Percentiles rank a stretch among this genome's conserved stretches.
Conservation (phyloP, 2,329 filamentous ascomycete species). For the Penicillium sp. region DNA sequence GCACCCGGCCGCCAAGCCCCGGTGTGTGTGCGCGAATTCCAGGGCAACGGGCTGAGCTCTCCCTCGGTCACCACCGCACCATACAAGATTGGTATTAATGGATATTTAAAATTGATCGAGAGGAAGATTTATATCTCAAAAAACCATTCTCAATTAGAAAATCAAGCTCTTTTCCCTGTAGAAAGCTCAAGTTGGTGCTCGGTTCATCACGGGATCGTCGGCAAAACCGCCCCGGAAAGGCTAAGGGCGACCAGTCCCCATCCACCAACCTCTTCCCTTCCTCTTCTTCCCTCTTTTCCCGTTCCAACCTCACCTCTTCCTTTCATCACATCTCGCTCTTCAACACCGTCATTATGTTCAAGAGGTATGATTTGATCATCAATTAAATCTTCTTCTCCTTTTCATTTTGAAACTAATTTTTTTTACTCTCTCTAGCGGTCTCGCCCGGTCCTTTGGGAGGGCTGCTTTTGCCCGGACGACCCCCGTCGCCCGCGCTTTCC, state of each 20-base stretch:
- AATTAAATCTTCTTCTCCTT: constrained; percentile 24
- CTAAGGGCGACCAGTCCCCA: constrained; percentile 36
- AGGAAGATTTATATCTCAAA: neutral
- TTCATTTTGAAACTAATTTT: constrained; percentile 32
- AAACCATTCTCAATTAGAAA: neutral
- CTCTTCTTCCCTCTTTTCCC: constrained; percentile 34
- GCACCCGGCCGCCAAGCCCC: constrained; percentile 25
- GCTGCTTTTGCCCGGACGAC: constrained; percentile 57
- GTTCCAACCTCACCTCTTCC: constrained; percentile 22
- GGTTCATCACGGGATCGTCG: constrained; percentile 45
- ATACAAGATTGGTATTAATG: constrained; percentile 1
- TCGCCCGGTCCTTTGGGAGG: constrained; percentile 64
- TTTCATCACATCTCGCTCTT: constrained; percentile 38
- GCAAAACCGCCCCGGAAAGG: constrained; percentile 45
- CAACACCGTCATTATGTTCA: constrained; percentile 58
- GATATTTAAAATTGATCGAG: neutral
- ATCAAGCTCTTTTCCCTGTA: neutral
- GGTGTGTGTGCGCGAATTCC: constrained; percentile 23
- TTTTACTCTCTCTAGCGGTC: constrained; percentile 51
- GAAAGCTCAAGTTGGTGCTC: constrained; percentile 19
- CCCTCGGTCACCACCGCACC: constrained; percentile 7
- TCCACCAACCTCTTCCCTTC: constrained; percentile 36
- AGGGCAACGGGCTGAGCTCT: constrained; percentile 15
- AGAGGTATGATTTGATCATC: constrained; percentile 51
- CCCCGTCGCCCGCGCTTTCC: constrained; percentile 55